Conservation (phyloP, 1,284 basidiomycete species). For the Rhodotorula sp. region DNA sequence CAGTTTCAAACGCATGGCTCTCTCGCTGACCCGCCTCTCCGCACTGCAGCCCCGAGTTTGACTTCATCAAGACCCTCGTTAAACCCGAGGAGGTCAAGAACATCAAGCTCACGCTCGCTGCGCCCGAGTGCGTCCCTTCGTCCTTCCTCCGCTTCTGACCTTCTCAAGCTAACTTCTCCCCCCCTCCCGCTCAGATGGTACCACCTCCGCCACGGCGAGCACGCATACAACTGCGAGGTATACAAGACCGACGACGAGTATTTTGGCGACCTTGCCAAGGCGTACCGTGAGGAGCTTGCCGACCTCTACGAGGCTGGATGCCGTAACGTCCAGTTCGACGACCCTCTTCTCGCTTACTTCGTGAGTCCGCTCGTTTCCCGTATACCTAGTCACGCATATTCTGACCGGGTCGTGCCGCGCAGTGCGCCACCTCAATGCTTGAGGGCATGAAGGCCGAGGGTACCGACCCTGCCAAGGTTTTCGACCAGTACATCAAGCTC, state of each 20-base stretch:
- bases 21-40: conserved; percentile 45
- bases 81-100: conserved; percentile 45
- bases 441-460: conserved; percentile 62
- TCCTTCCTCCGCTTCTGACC: not conserved
- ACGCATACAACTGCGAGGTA: conserved; percentile 60
- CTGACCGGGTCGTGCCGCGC: not conserved
- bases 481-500: conserved; percentile 59
- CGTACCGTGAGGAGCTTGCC: conserved; percentile 68
- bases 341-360: conserved; percentile 52
- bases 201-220: conserved; percentile 56
- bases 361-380: conserved; percentile 28
- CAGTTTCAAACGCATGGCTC: conserved; percentile 44
- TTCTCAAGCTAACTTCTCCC: too few species aligned
- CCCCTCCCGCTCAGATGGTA: conserved; percentile 55
- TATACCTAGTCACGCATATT: too few species aligned
- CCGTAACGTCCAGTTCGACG: conserved; percentile 69
- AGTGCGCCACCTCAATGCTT: conserved; percentile 62
- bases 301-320: conserved; percentile 71
- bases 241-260: conserved; percentile 69
- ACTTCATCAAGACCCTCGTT: conserved; percentile 46
- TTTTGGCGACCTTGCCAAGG: conserved; percentile 67
- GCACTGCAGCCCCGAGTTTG: conserved; percentile 47
- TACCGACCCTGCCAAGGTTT: conserved; percentile 61
- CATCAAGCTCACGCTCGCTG: conserved; percentile 72
- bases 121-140: conserved; percentile 55